Conservation (phyloP, 164 flowering plant genomes). For the Magnolia sinica region DNA sequence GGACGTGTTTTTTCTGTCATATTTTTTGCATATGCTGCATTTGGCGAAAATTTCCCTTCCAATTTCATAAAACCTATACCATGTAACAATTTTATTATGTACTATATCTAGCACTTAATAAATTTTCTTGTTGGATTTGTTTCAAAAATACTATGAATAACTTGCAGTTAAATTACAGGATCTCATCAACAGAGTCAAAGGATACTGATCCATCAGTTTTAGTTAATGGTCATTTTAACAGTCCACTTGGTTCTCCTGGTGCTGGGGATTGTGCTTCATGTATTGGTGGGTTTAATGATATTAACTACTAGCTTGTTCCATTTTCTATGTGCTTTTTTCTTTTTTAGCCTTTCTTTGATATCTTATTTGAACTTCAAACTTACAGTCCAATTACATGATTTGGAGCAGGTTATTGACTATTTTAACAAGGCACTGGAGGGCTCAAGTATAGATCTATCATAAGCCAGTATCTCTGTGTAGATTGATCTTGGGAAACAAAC, state of each 20-base stretch:
- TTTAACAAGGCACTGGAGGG: too few relatives aligned
- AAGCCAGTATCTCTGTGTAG: too few relatives aligned
- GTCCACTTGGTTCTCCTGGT: conserved; percentile 94
- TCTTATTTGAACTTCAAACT: too few relatives aligned
- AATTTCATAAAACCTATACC: background rate
- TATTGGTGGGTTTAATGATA: conserved; percentile 64
- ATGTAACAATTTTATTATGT: background rate
- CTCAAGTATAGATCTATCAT: too few relatives aligned
- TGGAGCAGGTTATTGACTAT: too few relatives aligned
- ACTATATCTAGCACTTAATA: background rate
- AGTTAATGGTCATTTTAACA: conserved; percentile 90
- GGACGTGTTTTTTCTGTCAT: too few relatives aligned
- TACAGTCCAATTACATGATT: too few relatives aligned
- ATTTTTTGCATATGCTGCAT: too few relatives aligned
- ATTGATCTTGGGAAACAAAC: too few relatives aligned
- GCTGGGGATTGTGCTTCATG: conserved; percentile 98
- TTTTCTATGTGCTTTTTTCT: background rate
- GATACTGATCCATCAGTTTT: conserved; percentile 77
- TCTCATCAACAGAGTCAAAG: conserved; percentile 64
- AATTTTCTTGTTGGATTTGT: background rate
- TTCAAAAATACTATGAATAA: conserved; percentile 5
- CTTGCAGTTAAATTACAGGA: conserved; percentile 39
- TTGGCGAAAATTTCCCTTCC: background rate
- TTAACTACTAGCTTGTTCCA: background rate
- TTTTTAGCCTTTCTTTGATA: background rate